Percentiles rank a stretch among this genome's conserved stretches.
These are phyloP conservation scores for Diaporthe vexans DNA, from an alignment of 2,329 filamentous ascomycete species.

Conservation along the genomic window DNA sequence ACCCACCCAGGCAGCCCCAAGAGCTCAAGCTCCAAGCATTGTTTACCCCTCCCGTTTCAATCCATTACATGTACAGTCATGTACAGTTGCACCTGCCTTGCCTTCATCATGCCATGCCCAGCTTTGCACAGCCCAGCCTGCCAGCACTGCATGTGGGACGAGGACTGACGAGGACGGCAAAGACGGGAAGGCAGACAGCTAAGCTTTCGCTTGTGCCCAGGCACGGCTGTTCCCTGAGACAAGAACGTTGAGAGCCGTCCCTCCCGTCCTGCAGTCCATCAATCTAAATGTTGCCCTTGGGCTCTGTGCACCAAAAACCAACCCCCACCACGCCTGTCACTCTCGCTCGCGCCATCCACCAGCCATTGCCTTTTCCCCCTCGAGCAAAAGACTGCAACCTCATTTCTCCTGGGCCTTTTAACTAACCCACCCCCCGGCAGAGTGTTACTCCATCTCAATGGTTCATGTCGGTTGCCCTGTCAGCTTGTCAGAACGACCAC, in stretches of 20 bases:
- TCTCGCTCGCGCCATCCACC: neutral
- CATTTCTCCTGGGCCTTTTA: neutral
- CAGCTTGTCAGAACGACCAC: neutral
- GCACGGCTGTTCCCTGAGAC: neutral
- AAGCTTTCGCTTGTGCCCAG: constrained; percentile 25
- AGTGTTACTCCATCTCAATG: neutral
- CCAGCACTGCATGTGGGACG: neutral
- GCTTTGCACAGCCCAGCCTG: neutral
- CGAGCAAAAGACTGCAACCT: neutral
- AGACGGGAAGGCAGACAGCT: neutral
- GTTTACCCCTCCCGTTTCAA: constrained; percentile 21
- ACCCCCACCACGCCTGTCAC: neutral
- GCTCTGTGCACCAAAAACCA: neutral
- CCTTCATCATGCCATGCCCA: neutral
- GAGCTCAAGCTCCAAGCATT: constrained; percentile 25
- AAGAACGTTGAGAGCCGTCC: constrained; percentile 9
- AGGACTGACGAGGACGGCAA: neutral
- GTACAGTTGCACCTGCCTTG: neutral
- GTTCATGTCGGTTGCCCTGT: neutral
- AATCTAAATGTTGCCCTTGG: neutral
- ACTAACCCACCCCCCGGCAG: neutral
- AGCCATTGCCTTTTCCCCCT: neutral
- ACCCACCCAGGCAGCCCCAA: constrained; percentile 2
- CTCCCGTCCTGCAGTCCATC: neutral
- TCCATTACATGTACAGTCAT: constrained; percentile 2